A percentile compares a stretch with the other conserved stretches of the same genome.
phyloP scores from a whole-genome alignment of 1,284 basidiomycete genomes.

The Puccinia polysora region DNA sequence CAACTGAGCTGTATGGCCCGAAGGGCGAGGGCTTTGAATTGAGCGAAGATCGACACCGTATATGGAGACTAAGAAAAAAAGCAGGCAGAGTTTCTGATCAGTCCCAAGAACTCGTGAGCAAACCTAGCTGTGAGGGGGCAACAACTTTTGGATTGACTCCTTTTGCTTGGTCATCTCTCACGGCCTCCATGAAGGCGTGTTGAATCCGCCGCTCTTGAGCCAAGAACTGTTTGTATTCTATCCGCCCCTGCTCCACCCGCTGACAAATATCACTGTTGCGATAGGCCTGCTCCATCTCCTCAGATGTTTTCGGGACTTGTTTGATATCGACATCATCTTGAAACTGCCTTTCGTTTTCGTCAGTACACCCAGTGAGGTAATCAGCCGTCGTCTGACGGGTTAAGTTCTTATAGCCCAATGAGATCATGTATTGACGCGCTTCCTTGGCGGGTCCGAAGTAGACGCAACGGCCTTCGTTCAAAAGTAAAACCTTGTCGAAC shows the following conservation, averaged over 20 bases:
- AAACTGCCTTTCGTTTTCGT: no score
- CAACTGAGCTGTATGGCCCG: conserved; percentile 48
- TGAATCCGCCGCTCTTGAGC: conserved; percentile 62
- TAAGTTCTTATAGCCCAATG: no score
- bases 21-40: conserved; percentile 57
- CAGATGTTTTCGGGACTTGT: conserved; percentile 47
- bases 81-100: not conserved
- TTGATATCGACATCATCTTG: conserved; percentile 50
- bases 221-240: conserved; percentile 65
- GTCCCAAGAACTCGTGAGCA: not conserved
- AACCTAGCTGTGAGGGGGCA: not conserved
- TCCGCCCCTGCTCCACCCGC: conserved; percentile 59
- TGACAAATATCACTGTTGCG: conserved; percentile 58
- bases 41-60: conserved; percentile 71
- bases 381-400: no score
- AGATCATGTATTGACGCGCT: conserved; percentile 75
- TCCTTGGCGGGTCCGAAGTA: conserved; percentile 70
- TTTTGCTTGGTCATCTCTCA: no score
- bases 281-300: conserved; percentile 61
- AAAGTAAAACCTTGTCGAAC: no score
- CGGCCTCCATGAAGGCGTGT: conserved; percentile 67
- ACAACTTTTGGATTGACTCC: not conserved
- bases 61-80: conserved; percentile 71
- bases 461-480: conserved; percentile 72
- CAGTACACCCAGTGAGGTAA: no score